These are phyloP conservation scores for Balansia obtecta DNA, from an alignment of 2,329 filamentous ascomycete genomes.

Conservation along the genomic window DNA sequence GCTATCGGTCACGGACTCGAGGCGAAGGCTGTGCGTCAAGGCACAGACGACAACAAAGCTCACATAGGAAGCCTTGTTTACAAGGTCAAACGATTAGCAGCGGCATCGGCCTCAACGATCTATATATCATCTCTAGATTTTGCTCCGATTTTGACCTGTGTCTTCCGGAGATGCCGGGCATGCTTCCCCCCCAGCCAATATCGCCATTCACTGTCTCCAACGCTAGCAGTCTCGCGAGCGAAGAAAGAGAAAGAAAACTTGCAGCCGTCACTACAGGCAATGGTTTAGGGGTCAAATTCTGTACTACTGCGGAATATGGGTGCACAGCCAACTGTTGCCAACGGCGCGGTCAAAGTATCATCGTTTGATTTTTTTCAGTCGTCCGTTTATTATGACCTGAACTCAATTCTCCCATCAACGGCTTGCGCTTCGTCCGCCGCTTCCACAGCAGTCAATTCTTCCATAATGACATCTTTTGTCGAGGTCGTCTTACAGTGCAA, in stretches of 20 bases:
- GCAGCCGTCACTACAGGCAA: neutral
- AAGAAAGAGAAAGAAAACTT: neutral
- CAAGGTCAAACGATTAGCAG: neutral
- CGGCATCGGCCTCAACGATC: neutral
- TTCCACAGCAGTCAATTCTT: neutral
- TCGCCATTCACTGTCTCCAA: neutral
- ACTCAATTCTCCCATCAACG: neutral
- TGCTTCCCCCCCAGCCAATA: neutral
- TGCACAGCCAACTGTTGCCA: neutral
- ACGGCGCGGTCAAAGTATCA: neutral
- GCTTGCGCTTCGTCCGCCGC: neutral
- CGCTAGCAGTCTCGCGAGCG: neutral
- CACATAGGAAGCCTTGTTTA: neutral
- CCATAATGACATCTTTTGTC: conserved; percentile 6
- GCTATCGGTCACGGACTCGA: conserved; percentile 3
- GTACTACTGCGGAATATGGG: neutral
- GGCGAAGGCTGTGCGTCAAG: conserved; percentile 1
- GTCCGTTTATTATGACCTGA: neutral
- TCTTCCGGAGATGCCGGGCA: neutral
- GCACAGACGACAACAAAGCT: neutral
- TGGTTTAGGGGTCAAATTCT: neutral
- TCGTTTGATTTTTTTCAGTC: neutral
- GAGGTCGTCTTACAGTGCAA: conserved; percentile 15
- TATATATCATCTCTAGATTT: neutral
- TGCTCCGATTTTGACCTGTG: neutral